phyloP scores from a whole-genome alignment of 495 filamentous ascomycete genomes.

The Aspergillus panamensis region DNA sequence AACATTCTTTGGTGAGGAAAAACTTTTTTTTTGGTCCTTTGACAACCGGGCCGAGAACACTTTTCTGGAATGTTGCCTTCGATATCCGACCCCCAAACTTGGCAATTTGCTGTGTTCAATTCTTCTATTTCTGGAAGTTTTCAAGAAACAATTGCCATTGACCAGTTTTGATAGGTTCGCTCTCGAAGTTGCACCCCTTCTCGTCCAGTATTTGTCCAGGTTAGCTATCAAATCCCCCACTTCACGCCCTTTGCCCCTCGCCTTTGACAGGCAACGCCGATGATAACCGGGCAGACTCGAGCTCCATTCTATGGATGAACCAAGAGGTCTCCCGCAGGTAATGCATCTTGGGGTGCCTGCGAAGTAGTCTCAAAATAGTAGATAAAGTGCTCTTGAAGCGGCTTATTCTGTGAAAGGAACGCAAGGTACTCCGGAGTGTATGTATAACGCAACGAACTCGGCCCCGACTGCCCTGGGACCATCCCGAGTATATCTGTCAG shows the following conservation, averaged over 20 bases:
- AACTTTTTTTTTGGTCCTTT: conserved; percentile 10
- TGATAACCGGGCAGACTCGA: background rate
- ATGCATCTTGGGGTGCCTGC: background rate
- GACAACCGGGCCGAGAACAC: conserved; percentile 3
- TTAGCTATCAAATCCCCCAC: background rate
- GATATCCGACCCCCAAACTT: conserved; percentile 18
- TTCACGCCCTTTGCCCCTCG: background rate
- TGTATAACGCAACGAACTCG: background rate
- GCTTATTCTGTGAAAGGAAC: background rate
- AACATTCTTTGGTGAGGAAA: conserved; percentile 9
- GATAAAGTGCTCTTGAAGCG: too few relatives aligned
- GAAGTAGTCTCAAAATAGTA: too few relatives aligned
- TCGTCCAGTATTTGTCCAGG: background rate
- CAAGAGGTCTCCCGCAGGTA: background rate
- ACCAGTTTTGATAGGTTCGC: background rate
- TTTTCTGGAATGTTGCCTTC: conserved; percentile 17
- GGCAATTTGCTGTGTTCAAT: background rate
- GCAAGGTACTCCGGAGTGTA: too few relatives aligned
- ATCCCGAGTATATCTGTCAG: background rate
- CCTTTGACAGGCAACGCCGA: background rate
- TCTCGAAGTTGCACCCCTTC: background rate
- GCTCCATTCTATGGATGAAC: background rate
- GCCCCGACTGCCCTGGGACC: background rate
- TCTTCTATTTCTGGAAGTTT: too few relatives aligned
- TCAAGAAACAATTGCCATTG: background rate